Evolutionary conservation across 768 basidiomycete species (phyloP).

Genomic region (Auricularia cornea): DNA sequence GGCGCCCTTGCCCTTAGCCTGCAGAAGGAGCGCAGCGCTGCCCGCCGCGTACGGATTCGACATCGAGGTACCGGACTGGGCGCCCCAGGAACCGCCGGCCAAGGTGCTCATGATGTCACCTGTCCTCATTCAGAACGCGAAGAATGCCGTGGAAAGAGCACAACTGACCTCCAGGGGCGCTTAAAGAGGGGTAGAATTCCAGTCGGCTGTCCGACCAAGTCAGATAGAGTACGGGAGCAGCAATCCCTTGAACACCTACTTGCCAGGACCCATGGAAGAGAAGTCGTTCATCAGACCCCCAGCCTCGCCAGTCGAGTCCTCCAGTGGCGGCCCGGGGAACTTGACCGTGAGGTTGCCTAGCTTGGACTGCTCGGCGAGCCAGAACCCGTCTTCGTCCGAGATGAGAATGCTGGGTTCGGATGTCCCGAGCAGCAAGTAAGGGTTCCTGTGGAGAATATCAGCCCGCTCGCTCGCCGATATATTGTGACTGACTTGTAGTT

Average conservation of each 20-base stretch:
- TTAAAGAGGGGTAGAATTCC: slow-evolving; percentile 12
- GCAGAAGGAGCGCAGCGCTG: slow-evolving; percentile 1
- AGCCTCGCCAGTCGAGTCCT: too few species aligned
- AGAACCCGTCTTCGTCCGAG: neutral
- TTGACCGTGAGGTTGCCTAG: neutral
- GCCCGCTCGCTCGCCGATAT: too few species aligned
- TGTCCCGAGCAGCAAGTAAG: too few species aligned
- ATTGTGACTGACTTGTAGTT: neutral
- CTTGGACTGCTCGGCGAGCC: neutral
- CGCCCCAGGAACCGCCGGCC: slow-evolving; percentile 6
- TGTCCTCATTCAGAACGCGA: too few species aligned
- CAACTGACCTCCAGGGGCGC: slow-evolving; percentile 10
- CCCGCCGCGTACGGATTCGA: slow-evolving; percentile 7
- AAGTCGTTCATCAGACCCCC: slow-evolving; percentile 19
- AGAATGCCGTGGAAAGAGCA: too few species aligned
- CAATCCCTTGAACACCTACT: slow-evolving; percentile 11
- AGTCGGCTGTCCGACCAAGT: too few species aligned
- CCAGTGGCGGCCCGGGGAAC: slow-evolving; percentile 8
- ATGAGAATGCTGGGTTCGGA: neutral
- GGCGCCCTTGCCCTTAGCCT: slow-evolving; percentile 4
- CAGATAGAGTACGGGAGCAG: too few species aligned
- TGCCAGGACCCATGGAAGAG: slow-evolving; percentile 26
- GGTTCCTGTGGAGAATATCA: too few species aligned
- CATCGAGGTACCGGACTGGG: slow-evolving; percentile 13
- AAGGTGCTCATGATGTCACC: slow-evolving; percentile 13